phyloP scores from a whole-genome alignment of 768 basidiomycete genomes.

The Leccinum longicurvipes region DNA sequence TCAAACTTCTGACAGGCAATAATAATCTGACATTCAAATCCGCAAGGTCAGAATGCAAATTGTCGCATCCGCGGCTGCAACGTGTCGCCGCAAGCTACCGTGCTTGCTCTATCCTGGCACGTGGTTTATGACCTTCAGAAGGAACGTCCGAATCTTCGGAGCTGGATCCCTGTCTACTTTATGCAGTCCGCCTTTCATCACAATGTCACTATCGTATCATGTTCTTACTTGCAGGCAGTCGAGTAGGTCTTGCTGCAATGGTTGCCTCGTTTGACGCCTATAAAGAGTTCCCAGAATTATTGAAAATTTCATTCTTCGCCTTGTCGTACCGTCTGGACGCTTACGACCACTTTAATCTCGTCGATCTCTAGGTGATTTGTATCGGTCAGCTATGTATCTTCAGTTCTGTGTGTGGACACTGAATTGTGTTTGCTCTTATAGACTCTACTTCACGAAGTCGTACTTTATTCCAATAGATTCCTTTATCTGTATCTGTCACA shows the following conservation, averaged over 20 bases:
- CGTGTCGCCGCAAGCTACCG: slow-evolving; percentile 23
- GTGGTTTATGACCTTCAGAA: slow-evolving; percentile 8
- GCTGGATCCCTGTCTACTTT: slow-evolving; percentile 18
- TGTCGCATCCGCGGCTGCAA: slow-evolving; percentile 12
- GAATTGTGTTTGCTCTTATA: neutral
- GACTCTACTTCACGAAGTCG: slow-evolving; percentile 2
- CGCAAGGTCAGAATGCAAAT: slow-evolving; percentile 4
- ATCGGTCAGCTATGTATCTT: slow-evolving; percentile 5
- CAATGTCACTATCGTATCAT: slow-evolving; percentile 11
- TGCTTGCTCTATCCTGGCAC: slow-evolving; percentile 25
- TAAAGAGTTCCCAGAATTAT: slow-evolving; percentile 10
- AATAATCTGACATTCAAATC: slow-evolving; percentile 1
- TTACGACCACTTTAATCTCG: slow-evolving; percentile 1
- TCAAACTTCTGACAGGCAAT: neutral
- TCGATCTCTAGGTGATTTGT: slow-evolving; percentile 2
- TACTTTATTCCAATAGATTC: neutral
- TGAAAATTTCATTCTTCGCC: neutral
- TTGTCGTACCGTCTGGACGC: slow-evolving; percentile 12
- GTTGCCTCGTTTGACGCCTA: slow-evolving; percentile 3
- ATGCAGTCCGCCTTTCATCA: slow-evolving; percentile 19
- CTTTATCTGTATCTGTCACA: neutral
- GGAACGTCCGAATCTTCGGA: neutral
- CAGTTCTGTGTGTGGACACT: neutral
- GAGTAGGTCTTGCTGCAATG: neutral
- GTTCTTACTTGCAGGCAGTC: slow-evolving; percentile 1